Evolutionary conservation across 306 rosid genomes (phyloP), one percentile per base, ranked within the genome.

Genomic region (Crataegus laevigata): DNA sequence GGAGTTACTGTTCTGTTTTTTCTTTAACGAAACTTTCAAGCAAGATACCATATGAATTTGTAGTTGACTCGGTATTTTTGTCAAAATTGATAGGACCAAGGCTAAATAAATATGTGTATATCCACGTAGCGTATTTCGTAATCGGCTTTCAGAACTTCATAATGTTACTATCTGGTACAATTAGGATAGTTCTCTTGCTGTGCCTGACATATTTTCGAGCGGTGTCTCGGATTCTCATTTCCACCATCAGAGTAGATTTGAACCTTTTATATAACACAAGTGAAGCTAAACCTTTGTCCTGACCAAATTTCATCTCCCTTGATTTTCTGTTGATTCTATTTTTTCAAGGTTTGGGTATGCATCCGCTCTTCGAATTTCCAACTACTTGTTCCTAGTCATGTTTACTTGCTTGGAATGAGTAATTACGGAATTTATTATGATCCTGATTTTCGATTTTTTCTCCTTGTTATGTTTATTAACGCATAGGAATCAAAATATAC

Each of bases 41-140:
- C 38, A 22, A n/a, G 65, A 34, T 32, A 71, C n/a, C 62, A 22
- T 82, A 82, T 86, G 85, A 22, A 22, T 71, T 73, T 67, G 73
- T 43, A 60, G 82, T 79, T 60, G 69, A 62, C 61, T 69, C 29
- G 11, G 54, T 60, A 24, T 34, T 71, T 47, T 45, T 45, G 22
- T 78, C 73, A 68, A 75, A 70, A 75, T 45, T 30, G 70, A 61
- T 36, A 17, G 75, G 79, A 77, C 25, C 57, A 40, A 66, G 77
- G 61, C 72, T 58, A 42, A 36, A 32, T 67, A 75, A 38, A 66
- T 65, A 64, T 12, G 54, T 54, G 26, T 68, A 71, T 43, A 47
- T 25, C 52, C 64, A 71, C 75, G 26, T 73, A 73, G 75, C 19
- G 36, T 66, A 32, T 73, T 70, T 71, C 72, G 66, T 28, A 34